A percentile compares a stretch with the other conserved stretches of the same genome.
Evolutionary conservation across 768 basidiomycete species (phyloP).

Genomic region (Mycena olivaceomarginata): DNA sequence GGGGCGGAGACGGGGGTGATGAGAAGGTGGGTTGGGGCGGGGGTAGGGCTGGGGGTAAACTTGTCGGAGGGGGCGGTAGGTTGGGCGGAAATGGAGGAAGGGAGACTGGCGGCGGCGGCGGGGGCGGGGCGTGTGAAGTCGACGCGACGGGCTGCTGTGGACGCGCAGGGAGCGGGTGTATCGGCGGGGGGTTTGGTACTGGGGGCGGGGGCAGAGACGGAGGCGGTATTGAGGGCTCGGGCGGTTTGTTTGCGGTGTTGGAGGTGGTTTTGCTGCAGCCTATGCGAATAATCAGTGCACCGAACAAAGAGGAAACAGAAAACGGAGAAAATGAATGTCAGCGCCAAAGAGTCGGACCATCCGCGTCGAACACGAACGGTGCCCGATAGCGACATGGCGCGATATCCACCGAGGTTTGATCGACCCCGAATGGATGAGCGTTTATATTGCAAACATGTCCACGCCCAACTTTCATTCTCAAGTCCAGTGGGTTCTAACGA

Average conservation of each 20-base stretch:
- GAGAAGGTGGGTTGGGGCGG: slow-evolving; percentile 16
- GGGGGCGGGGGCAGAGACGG: slow-evolving; percentile 50
- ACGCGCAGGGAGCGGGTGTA: slow-evolving; percentile 32
- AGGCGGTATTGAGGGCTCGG: slow-evolving; percentile 50
- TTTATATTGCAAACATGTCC: slow-evolving; percentile 93
- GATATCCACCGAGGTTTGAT: slow-evolving; percentile 76
- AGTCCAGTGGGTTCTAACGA: slow-evolving; percentile 95
- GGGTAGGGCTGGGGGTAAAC: slow-evolving; percentile 45
- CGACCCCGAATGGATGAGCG: slow-evolving; percentile 64
- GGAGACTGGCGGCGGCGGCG: slow-evolving; percentile 21
- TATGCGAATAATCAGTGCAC: too few relatives aligned
- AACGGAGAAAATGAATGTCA: slow-evolving; percentile 63
- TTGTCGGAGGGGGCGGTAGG: slow-evolving; percentile 42
- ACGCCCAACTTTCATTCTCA: slow-evolving; percentile 91
- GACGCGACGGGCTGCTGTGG: slow-evolving; percentile 1
- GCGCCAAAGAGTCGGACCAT: slow-evolving; percentile 83
- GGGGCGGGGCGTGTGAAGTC: not conserved
- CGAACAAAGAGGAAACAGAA: slow-evolving; percentile 22
- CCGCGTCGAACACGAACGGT: slow-evolving; percentile 78
- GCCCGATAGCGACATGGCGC: slow-evolving; percentile 89
- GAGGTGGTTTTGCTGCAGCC: slow-evolving; percentile 43
- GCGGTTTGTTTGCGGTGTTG: slow-evolving; percentile 52
- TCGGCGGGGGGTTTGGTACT: slow-evolving; percentile 20
- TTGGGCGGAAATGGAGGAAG: slow-evolving; percentile 56
- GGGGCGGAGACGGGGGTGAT: slow-evolving; percentile 45